Conservation (phyloP, 2,329 filamentous ascomycete genomes). For the Pyrenochaeta sp. region DNA sequence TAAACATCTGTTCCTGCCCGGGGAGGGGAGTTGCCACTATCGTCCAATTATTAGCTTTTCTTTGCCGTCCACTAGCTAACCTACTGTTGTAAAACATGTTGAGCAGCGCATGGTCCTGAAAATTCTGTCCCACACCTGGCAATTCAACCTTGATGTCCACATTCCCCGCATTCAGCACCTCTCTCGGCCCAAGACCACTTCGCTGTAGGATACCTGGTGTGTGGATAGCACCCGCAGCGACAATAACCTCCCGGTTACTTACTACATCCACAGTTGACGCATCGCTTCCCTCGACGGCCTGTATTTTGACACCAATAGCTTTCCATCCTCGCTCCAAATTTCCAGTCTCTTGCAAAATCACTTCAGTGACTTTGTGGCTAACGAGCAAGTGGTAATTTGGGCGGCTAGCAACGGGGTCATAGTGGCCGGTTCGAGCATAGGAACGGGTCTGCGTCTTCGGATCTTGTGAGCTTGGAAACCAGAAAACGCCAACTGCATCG, state of each 20-base stretch:
- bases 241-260: constrained; percentile 60
- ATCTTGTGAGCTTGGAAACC: constrained; percentile 18
- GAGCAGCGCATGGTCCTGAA: constrained; percentile 43
- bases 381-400: constrained; percentile 35
- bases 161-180: constrained; percentile 30
- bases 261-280: neutral
- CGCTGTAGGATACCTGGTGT: constrained; percentile 61
- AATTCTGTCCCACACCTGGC: constrained; percentile 42
- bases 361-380: constrained; percentile 16
- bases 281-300: neutral
- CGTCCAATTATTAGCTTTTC: too few relatives aligned
- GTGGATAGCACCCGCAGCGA: constrained; percentile 67
- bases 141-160: constrained; percentile 37
- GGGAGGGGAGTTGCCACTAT: too few relatives aligned
- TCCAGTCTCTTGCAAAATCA: neutral
- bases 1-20: too few relatives aligned
- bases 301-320: neutral
- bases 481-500: constrained; percentile 19
- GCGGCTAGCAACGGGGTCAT: constrained; percentile 28
- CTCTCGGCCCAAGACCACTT: constrained; percentile 40
- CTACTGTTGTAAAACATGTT: constrained; percentile 25
- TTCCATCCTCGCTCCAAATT: neutral
- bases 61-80: too few relatives aligned
- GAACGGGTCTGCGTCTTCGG: constrained; percentile 31
- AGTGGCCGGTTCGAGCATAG: constrained; percentile 37